phyloP scores from a whole-genome alignment of 2,329 filamentous ascomycete genomes.

The Epichloe hybrida region DNA sequence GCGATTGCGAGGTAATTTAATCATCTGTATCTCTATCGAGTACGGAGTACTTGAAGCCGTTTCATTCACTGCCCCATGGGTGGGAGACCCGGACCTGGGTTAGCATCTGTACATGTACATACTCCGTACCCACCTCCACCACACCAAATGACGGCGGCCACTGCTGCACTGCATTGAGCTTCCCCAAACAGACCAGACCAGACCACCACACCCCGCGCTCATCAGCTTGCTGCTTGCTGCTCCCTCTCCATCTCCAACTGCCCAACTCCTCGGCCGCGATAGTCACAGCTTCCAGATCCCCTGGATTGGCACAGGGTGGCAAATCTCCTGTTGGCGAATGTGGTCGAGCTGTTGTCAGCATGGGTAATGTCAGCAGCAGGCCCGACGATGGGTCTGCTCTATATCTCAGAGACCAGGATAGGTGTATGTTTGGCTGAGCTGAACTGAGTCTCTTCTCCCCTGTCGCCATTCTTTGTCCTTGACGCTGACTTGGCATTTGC shows the following conservation, averaged over 20 bases:
- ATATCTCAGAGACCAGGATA: constrained; percentile 81
- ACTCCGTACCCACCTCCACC: constrained; percentile 3
- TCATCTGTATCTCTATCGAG: neutral
- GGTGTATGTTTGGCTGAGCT: constrained; percentile 47
- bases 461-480: neutral
- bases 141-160: constrained; percentile 4
- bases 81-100: neutral
- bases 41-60: neutral
- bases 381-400: constrained; percentile 69
- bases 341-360: constrained; percentile 31
- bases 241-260: constrained; percentile 3
- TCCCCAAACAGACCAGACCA: constrained; percentile 1
- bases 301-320: neutral
- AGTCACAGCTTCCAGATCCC: neutral
- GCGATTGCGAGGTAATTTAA: neutral
- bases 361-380: constrained; percentile 88
- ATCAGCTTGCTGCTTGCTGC: constrained; percentile 7
- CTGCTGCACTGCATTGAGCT: neutral
- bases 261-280: neutral
- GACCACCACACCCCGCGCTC: constrained; percentile 5
- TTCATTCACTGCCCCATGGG: neutral
- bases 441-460: constrained; percentile 9
- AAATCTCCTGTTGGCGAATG: constrained; percentile 5
- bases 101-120: neutral
- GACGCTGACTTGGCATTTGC: constrained; percentile 1